Evolutionary conservation across 2,329 filamentous ascomycete genomes (phyloP).

Genomic region (Alternaria atra): DNA sequence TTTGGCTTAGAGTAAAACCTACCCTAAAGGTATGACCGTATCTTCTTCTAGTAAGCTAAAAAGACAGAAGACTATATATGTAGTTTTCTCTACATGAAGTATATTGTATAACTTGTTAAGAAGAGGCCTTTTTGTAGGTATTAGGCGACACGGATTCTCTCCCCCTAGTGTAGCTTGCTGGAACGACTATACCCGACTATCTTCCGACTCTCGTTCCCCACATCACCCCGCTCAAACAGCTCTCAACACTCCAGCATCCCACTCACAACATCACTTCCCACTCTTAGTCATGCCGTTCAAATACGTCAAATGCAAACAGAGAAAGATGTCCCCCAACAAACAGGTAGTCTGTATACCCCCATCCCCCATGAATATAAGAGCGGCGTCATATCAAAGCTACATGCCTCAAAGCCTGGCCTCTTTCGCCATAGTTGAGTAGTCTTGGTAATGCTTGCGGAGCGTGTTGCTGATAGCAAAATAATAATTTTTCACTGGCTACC

Average conservation of each 20-base stretch:
- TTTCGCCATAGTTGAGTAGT: background rate
- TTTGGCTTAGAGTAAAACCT: background rate
- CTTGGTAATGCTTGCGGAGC: background rate
- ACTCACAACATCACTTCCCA: too few relatives aligned
- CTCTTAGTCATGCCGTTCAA: background rate
- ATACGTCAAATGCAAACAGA: background rate
- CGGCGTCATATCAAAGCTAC: background rate
- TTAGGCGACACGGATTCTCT: too few relatives aligned
- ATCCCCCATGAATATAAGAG: background rate
- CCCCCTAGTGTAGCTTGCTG: background rate
- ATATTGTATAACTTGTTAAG: background rate
- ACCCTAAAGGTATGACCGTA: background rate
- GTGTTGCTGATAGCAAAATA: background rate
- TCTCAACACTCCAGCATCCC: background rate
- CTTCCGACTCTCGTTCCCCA: background rate
- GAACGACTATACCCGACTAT: background rate
- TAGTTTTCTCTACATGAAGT: too few relatives aligned
- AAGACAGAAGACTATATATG: too few relatives aligned
- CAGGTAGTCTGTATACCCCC: background rate
- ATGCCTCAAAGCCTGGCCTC: background rate
- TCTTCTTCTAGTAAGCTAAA: too few relatives aligned
- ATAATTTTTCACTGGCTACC: background rate
- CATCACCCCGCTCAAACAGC: background rate
- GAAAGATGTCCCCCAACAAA: background rate
- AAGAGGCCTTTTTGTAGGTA: too few relatives aligned